These are phyloP conservation scores for Hygrophila difformis DNA, from an alignment of 257 asterid genomes.

Conservation along the genomic window DNA sequence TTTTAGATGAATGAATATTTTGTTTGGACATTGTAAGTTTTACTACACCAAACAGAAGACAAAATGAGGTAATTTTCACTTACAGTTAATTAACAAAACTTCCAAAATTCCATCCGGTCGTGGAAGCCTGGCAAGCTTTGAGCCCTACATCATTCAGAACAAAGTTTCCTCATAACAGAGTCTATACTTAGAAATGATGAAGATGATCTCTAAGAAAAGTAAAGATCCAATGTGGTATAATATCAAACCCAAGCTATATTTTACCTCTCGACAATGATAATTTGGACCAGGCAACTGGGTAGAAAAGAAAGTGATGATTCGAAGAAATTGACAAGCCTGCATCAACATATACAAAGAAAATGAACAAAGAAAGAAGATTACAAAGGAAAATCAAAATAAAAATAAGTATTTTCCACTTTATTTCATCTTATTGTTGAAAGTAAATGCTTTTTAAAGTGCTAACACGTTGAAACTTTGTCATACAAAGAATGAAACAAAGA, in stretches of 20 bases:
- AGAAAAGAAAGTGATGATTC: slow-evolving; percentile 84
- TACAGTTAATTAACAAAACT: slow-evolving; percentile 58
- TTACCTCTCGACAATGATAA: slow-evolving; percentile 97
- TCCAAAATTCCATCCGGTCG: slow-evolving; percentile 63
- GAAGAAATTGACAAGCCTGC: slow-evolving; percentile 90
- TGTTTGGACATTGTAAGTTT: background rate
- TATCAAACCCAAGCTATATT: slow-evolving; percentile 8
- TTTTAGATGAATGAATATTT: slow-evolving; percentile 15
- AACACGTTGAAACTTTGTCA: background rate
- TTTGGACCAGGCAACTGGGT: slow-evolving; percentile 97
- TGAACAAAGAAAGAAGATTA: background rate
- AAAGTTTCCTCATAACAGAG: slow-evolving; percentile 11
- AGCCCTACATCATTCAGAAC: slow-evolving; percentile 52
- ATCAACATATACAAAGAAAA: slow-evolving; percentile 3
- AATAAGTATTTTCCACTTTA: no score
- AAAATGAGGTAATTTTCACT: slow-evolving; percentile 24
- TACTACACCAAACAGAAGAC: background rate
- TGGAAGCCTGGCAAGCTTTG: slow-evolving; percentile 88
- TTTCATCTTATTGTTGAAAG: no score
- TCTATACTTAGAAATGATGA: slow-evolving; percentile 13
- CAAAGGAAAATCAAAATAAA: no score
- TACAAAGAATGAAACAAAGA: slow-evolving; percentile 22
- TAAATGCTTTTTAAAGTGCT: no score
- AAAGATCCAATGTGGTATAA: background rate
- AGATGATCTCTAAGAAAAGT: slow-evolving; percentile 12